Evolutionary conservation across 139 green algal species (phyloP), one percentile per base, ranked within the genome.

Genomic region (Chlamydomonas applanata): DNA sequence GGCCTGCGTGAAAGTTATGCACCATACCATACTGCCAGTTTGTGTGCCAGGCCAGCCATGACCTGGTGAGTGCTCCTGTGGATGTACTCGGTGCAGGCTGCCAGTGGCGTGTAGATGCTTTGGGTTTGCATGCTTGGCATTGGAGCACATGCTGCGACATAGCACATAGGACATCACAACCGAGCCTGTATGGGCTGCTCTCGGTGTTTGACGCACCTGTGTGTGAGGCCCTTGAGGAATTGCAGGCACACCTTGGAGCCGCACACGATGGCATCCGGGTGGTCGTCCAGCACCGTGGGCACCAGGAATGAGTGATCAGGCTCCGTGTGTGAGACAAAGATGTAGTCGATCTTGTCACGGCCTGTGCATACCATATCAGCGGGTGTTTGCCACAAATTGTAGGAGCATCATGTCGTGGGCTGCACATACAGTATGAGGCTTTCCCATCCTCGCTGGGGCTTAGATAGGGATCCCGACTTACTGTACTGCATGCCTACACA

Each of bases 251-350:
- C 92, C 83, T 97, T 98, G 75, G 83, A 91, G 46, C 90, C 95
- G 25, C 89, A 73, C 57, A 99, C 95, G 1, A 81, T 84, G 0
- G 86, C 92, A 34, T 97, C 89, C 1, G 95, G 95, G 74, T 86
- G 89, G 30, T 84, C 29, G 70, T 97, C 86, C 56, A 97, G 56
- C 29, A 99, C 82, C 22, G 94, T 89, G n/a, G 86, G 83, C 14
- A 98, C 89, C 33, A 99, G 85, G 29, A 89, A 89, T 67, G 74
- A 89, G 88, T 99, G 95, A 78, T 99, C 95, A 4, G 95, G 95
- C 86, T 99, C 95, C 0, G 82, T 87, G 79, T 89, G 85, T 3
- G 44, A 72, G 16, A 94, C 88, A 35, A 99, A 65, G 13, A 98
- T 77, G 84, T 97, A 98, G 69, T 97, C 91, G 60, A 98, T 82